Conservation (phyloP, 495 filamentous ascomycete species). For the Aspergillus hancockii region DNA sequence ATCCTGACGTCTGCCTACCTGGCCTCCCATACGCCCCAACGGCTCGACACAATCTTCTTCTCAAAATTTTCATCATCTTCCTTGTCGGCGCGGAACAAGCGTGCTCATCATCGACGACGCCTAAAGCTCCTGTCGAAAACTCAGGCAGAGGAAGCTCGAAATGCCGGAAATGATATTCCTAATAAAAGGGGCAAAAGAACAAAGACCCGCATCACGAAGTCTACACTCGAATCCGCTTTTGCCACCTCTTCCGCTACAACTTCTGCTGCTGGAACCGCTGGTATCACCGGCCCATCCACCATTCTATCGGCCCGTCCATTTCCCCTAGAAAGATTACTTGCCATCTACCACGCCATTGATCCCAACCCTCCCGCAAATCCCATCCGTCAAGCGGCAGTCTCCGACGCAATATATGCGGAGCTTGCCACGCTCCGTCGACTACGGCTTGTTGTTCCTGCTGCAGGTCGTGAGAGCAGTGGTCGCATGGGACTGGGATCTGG, state of each 20-base stretch:
- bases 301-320: conserved; percentile 79
- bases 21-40: conserved; percentile 81
- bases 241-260: conserved; percentile 42
- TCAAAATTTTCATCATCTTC: conserved; percentile 70
- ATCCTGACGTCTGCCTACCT: conserved; percentile 88
- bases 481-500: conserved; percentile 28
- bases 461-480: conserved; percentile 41
- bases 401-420: conserved; percentile 67
- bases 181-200: conserved; percentile 38
- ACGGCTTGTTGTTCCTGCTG: conserved; percentile 66
- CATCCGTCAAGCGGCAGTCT: conserved; percentile 44
- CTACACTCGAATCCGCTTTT: conserved; percentile 41
- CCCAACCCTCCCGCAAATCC: conserved; percentile 61
- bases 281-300: conserved; percentile 64
- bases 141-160: conserved; percentile 39
- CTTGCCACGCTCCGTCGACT: conserved; percentile 81
- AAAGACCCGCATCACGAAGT: conserved; percentile 53
- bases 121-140: conserved; percentile 47
- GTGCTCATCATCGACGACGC: conserved; percentile 57
- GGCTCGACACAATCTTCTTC: conserved; percentile 79
- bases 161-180: conserved; percentile 31
- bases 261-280: conserved; percentile 34
- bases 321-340: conserved; percentile 80
- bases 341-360: conserved; percentile 80
- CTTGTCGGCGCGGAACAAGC: conserved; percentile 48